phyloP scores from a whole-genome alignment of 2,329 filamentous ascomycete species.

The Colletotrichum cuscutae region DNA sequence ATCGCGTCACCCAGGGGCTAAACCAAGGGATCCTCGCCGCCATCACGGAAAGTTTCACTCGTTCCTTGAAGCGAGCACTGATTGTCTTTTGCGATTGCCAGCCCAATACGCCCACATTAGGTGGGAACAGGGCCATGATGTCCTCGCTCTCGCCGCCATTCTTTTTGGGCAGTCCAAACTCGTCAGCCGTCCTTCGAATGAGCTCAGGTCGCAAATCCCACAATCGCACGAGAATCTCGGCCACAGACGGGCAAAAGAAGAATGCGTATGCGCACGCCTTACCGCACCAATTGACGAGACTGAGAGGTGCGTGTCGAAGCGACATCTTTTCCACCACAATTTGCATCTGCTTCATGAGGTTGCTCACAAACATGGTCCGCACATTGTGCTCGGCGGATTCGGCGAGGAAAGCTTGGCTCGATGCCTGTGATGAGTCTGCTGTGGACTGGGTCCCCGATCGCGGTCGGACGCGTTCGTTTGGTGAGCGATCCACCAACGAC shows the following conservation, averaged over 20 bases:
- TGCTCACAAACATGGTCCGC: conserved; percentile 85
- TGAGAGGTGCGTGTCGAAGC: conserved; percentile 72
- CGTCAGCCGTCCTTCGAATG: conserved; percentile 77
- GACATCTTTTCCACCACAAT: conserved; percentile 93
- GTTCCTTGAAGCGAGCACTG: conserved; percentile 70
- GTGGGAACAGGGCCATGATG: conserved; percentile 77
- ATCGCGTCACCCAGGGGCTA: conserved; percentile 84
- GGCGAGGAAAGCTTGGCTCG: conserved; percentile 67
- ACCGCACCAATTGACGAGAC: conserved; percentile 85
- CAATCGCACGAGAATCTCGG: conserved; percentile 83
- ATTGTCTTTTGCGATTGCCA: conserved; percentile 64
- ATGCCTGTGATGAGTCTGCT: conserved; percentile 73
- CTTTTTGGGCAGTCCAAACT: conserved; percentile 71
- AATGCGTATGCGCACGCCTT: conserved; percentile 94
- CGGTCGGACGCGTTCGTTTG: conserved; percentile 55
- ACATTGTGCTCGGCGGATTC: conserved; percentile 89
- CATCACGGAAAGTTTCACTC: conserved; percentile 72
- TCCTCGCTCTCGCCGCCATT: conserved; percentile 69
- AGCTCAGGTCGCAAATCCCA: conserved; percentile 79
- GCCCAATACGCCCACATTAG: conserved; percentile 65
- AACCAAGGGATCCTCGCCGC: conserved; percentile 84
- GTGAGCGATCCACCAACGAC: conserved; percentile 67
- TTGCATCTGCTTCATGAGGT: conserved; percentile 83
- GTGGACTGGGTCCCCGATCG: conserved; percentile 59
- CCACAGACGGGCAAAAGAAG: conserved; percentile 89